A percentile compares a stretch with the other conserved stretches of the same genome.
phyloP scores from a whole-genome alignment of 441 rosid genomes.

The Jatropha podagrica region DNA sequence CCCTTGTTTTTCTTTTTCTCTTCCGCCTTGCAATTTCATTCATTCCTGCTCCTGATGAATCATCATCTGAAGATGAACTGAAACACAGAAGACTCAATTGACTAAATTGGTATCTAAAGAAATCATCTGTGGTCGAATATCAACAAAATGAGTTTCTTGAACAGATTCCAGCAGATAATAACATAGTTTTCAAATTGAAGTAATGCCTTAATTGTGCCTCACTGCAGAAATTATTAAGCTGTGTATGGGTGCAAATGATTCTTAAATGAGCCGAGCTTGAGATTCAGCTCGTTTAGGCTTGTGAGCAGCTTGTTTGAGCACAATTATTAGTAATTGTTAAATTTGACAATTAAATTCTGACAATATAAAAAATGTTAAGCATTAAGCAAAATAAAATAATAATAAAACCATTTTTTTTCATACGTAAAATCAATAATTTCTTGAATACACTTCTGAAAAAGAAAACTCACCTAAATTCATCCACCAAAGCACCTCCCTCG shows the following conservation, averaged over 20 bases:
- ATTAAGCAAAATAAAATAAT: too few relatives aligned
- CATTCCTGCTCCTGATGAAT: constrained; percentile 22
- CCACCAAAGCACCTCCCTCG: constrained; percentile 16
- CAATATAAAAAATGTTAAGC: too few relatives aligned
- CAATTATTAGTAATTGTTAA: too few relatives aligned
- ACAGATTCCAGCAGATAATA: background rate
- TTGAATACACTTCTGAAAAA: too few relatives aligned
- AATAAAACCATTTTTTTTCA: background rate
- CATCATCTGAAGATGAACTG: constrained; percentile 50
- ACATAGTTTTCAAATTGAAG: background rate
- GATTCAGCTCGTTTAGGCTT: too few relatives aligned
- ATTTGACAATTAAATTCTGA: too few relatives aligned
- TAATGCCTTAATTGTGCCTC: background rate
- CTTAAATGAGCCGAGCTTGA: too few relatives aligned
- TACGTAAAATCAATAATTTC: too few relatives aligned
- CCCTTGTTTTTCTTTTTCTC: constrained; percentile 52
- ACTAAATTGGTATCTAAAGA: background rate
- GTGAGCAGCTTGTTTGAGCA: too few relatives aligned
- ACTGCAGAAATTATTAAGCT: background rate
- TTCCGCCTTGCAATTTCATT: constrained; percentile 35
- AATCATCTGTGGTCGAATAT: background rate
- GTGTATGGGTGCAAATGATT: too few relatives aligned
- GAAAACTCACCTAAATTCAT: constrained; percentile 27
- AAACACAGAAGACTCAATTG: constrained; percentile 19
- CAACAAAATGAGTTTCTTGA: background rate